Evolutionary conservation across 2,329 filamentous ascomycete genomes (phyloP), one percentile per base, ranked within the genome.

Genomic region (Colletotrichum sp.): DNA sequence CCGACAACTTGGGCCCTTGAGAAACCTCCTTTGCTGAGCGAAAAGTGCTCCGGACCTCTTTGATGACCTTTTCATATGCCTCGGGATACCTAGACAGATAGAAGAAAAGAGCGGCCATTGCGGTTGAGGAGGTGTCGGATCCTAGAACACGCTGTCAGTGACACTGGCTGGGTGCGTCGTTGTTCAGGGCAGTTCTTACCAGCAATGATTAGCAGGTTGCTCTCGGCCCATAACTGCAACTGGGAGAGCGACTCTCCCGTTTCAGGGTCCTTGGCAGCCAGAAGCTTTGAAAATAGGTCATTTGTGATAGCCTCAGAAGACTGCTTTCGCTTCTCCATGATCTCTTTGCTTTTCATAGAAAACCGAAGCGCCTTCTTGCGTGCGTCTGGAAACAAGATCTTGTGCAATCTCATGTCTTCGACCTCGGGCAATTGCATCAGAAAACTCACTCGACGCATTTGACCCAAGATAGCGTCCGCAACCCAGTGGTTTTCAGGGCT

Each of bases 21-120:
- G n/a, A 51, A 11, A 69, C 59, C 7, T 69, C 67, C n/a, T 34
- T 54, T 5, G 67, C 57, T 6, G 65, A 72, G 5, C 11, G 34
- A 12, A 72, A 72, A 6, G 24, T 38, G 8, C 24, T 18, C 7
- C 70, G 47, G 3, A 72, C 65, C 38, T 72, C 65, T n/a, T 34
- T 57, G 4, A 38, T 27, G 4, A 69, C 70, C 29, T 58, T 62
- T 3, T 62, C 70, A 47, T 72, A 69, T 6, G 70, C 58, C 7
- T 72, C 70, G 8, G 65, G 57, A 15, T 64, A 58, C 21, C 58
- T 57, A 2, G 66, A 29, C 3, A 72, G 66, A 9, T 72, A 72
- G 31, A 72, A 72, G 57, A 72, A 72, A 5, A 65, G 64, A 3
- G 65, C 70, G 3, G 70, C 57, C 57, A 72, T 63, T 2, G 70